Percentiles rank a stretch among this genome's conserved stretches.
Conservation (phyloP, 495 filamentous ascomycete species). For the Saxophila tyrrhenica region DNA sequence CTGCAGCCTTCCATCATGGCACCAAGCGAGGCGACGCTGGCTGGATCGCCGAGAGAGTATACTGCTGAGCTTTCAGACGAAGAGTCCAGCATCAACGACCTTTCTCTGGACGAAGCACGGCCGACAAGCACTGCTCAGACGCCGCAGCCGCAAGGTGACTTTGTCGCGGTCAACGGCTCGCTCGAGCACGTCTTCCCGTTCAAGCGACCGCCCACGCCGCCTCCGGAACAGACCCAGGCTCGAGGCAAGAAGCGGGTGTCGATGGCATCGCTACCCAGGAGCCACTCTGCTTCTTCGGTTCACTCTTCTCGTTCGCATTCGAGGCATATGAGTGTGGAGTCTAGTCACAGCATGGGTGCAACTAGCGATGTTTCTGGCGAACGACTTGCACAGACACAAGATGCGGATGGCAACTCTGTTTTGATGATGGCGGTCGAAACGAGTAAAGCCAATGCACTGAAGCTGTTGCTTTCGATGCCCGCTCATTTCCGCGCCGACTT, state of each 20-base stretch:
- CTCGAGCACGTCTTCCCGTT: constrained; percentile 86
- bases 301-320: constrained; percentile 39
- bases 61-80: constrained; percentile 9
- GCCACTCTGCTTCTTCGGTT: constrained; percentile 74
- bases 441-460: constrained; percentile 54
- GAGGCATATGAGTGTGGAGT: constrained; percentile 62
- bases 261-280: constrained; percentile 61
- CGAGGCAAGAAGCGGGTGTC: constrained; percentile 59
- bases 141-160: neutral
- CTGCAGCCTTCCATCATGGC: constrained; percentile 47
- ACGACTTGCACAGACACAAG: constrained; percentile 68
- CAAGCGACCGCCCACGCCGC: constrained; percentile 40
- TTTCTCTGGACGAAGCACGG: neutral
- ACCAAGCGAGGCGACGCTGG: constrained; percentile 1
- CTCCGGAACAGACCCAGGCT: constrained; percentile 33
- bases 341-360: constrained; percentile 20
- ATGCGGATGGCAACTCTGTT: constrained; percentile 68
- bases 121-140: too few species aligned
- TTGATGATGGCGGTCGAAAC: constrained; percentile 94
- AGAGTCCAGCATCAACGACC: neutral
- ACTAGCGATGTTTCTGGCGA: constrained; percentile 71
- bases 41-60: constrained; percentile 3
- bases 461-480: constrained; percentile 64
- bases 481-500: constrained; percentile 58
- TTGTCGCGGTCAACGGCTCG: constrained; percentile 30